These are phyloP conservation scores for Trametes meyenii DNA, from an alignment of 768 basidiomycete species.

Conservation along the genomic window DNA sequence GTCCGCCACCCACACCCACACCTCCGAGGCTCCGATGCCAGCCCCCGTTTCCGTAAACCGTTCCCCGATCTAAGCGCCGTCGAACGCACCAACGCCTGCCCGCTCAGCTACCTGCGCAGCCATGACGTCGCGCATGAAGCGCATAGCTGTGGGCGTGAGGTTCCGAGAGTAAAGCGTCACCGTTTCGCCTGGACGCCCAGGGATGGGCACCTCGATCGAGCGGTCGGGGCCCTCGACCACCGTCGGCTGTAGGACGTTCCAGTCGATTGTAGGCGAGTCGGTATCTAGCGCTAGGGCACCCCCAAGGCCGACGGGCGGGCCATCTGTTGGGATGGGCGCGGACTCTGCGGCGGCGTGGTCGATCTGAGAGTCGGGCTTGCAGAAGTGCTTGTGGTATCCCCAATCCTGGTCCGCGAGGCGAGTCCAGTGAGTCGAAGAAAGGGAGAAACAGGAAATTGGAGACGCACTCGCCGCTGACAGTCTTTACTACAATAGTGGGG, in stretches of 20 bases:
- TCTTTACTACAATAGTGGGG: constrained; percentile 27
- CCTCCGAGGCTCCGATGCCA: neutral
- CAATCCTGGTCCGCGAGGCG: neutral
- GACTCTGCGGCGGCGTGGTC: neutral
- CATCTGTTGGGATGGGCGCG: neutral
- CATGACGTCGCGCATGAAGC: neutral
- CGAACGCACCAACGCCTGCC: neutral
- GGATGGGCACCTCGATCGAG: neutral
- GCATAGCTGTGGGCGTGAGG: neutral
- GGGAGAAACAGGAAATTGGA: neutral
- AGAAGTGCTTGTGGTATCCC: neutral
- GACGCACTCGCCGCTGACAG: constrained; percentile 24
- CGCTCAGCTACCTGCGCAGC: neutral
- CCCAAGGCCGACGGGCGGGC: neutral
- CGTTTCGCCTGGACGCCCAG: neutral
- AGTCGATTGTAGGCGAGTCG: neutral
- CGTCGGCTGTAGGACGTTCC: neutral
- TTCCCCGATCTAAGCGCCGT: neutral
- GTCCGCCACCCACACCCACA: too few species aligned
- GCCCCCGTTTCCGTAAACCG: neutral
- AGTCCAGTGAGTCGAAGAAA: too few species aligned
- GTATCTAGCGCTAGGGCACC: neutral
- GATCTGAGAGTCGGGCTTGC: constrained; percentile 10
- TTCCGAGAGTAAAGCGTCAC: neutral
- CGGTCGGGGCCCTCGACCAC: neutral